Base-by-base conservation (phyloP, 1,284 basidiomycete genomes). In the Trametes versicolor region DNA sequence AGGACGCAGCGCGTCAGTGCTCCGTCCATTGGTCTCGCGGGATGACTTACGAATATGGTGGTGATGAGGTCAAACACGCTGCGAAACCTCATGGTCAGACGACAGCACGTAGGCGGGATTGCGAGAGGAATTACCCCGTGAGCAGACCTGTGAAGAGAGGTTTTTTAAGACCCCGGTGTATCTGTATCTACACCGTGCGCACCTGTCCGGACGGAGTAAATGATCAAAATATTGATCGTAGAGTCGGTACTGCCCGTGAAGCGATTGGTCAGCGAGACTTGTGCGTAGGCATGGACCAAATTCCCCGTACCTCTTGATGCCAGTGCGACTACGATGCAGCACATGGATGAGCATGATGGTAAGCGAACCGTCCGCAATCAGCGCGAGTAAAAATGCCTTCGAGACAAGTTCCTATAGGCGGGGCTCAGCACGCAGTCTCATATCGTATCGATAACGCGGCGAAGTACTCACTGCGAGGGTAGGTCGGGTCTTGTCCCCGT, bases 141-240 rank as follows among this genome's bases (percentile, higher is more conserved):
- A 54, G 36, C 4, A 41, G 21, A 15, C 52, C 52, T 54, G 21
- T 13, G 13, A 37, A 4, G 17, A 17, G 17, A 43, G 17, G 15
- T 7, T 2, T n/a, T 10, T 17, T 19, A 1, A 43, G 41, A 43
- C 19, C 4, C n/a, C 19, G 41, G 17, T 17, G 19, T n/a, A n/a
- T n/a, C n/a, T n/a, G n/a, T n/a, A n/a, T n/a, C n/a, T n/a, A n/a
- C n/a, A n/a, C n/a, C n/a, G n/a, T n/a, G n/a, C 45, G 25, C 53
- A 47, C 63, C 63, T 4, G 63, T 64, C 21, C 51, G 56, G 17
- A 64, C 41, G 0, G 63, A 34, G 32, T 60, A 64, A 37, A 52
- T 49, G 9, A 60, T 57, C 27, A 64, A 23, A 34, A 57, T 21
- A 19, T 64, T 53, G 25, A 64, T 49, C 37, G 57, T 60, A 13